phyloP scores from a whole-genome alignment of 2,329 filamentous ascomycete species.

The Alternaria postmessia region DNA sequence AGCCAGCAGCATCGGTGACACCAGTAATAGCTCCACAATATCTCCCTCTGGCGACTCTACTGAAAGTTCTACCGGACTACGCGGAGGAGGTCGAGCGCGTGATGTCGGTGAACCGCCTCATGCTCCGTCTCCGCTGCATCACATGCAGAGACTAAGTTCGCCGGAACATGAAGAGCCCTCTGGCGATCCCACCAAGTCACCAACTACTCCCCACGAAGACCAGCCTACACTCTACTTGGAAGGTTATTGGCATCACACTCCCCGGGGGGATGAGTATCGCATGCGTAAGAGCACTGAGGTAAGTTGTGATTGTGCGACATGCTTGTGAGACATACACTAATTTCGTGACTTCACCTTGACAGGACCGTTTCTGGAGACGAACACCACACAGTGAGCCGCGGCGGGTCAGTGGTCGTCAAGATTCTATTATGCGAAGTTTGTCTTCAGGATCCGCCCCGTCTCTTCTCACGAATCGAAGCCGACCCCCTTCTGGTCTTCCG shows the following conservation, averaged over 20 bases:
- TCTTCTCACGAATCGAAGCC: slow-evolving; percentile 7
- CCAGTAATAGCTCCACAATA: not conserved
- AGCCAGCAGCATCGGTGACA: slow-evolving; percentile 20
- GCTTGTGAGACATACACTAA: too few species aligned
- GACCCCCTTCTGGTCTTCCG: slow-evolving; percentile 5
- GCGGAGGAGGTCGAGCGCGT: slow-evolving; percentile 20
- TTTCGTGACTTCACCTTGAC: too few species aligned
- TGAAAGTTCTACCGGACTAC: slow-evolving; percentile 24
- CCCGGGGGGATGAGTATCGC: not conserved
- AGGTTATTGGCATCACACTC: slow-evolving; percentile 20
- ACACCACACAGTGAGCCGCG: slow-evolving; percentile 32
- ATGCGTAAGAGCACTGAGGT: slow-evolving; percentile 10
- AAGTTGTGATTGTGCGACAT: too few species aligned
- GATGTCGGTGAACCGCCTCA: slow-evolving; percentile 18
- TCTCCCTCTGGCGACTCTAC: slow-evolving; percentile 13
- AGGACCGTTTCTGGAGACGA: too few species aligned
- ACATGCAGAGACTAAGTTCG: slow-evolving; percentile 25
- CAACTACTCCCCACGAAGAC: not conserved
- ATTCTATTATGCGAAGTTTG: slow-evolving; percentile 25
- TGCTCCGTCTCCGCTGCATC: slow-evolving; percentile 28
- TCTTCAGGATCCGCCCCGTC: slow-evolving; percentile 34
- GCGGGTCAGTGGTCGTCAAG: slow-evolving; percentile 16
- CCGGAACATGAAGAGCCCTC: slow-evolving; percentile 8
- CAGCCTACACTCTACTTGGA: slow-evolving; percentile 8
- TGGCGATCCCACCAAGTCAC: slow-evolving; percentile 7